These are phyloP conservation scores for Ramularia endophylla DNA, from an alignment of 2,329 filamentous ascomycete genomes.

Conservation along the genomic window DNA sequence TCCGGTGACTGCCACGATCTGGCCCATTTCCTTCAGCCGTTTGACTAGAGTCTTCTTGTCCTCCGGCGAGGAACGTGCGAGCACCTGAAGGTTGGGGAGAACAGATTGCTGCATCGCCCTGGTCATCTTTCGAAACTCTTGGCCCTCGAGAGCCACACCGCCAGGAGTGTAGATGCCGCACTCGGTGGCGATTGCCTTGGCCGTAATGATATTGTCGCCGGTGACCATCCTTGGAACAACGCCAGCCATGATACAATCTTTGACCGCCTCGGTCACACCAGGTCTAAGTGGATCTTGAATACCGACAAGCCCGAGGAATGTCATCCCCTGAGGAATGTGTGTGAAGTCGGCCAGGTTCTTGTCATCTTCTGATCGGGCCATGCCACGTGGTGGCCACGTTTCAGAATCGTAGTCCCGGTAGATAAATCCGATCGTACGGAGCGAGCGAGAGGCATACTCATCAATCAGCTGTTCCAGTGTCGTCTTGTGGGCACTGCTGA, in stretches of 20 bases:
- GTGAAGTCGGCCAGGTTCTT: constrained; percentile 58
- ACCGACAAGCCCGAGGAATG: constrained; percentile 64
- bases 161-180: constrained; percentile 57
- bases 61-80: constrained; percentile 63
- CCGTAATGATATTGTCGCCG: constrained; percentile 66
- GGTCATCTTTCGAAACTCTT: constrained; percentile 40
- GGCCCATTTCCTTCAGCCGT: constrained; percentile 57
- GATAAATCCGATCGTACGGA: constrained; percentile 77
- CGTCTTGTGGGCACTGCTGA: constrained; percentile 54
- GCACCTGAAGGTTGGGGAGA: constrained; percentile 59
- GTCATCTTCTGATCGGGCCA: constrained; percentile 55
- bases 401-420: constrained; percentile 72
- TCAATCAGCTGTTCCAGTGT: constrained; percentile 63
- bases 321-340: constrained; percentile 65
- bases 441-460: constrained; percentile 69
- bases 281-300: constrained; percentile 69
- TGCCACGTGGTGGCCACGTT: constrained; percentile 65
- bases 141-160: constrained; percentile 41
- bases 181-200: constrained; percentile 65
- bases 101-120: constrained; percentile 45
- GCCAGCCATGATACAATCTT: constrained; percentile 60
- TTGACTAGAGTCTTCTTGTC: constrained; percentile 63
- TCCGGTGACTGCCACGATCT: constrained; percentile 61
- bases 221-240: constrained; percentile 71
- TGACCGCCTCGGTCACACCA: constrained; percentile 62